Conservation (phyloP, 2,329 filamentous ascomycete genomes). For the Xylariaceae sp. region DNA sequence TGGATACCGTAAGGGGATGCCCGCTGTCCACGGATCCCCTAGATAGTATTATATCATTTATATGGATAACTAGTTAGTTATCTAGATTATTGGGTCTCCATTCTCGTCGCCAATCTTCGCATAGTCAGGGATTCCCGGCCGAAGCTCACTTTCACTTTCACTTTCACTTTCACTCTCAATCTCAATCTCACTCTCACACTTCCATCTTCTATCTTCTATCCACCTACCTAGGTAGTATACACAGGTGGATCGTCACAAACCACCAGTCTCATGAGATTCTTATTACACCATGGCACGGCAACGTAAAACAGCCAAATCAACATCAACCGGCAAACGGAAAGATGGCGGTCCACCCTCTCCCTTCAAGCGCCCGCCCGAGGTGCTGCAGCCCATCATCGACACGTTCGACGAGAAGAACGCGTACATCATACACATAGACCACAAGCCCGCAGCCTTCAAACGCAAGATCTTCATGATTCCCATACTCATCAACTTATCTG, state of each 20-base stretch:
- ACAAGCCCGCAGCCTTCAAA: conserved; percentile 64
- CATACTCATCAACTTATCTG: conserved; percentile 65
- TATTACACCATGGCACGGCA: conserved; percentile 25
- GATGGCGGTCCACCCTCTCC: conserved; percentile 49
- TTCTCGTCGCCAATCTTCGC: no score
- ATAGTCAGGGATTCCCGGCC: no score
- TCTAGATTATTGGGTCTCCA: no score
- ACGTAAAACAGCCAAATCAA: conserved; percentile 23
- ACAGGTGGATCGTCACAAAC: not conserved
- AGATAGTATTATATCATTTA: no score
- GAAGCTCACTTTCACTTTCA: no score
- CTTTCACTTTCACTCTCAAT: no score
- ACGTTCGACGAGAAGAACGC: conserved; percentile 63
- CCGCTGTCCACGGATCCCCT: no score
- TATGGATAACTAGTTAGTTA: no score
- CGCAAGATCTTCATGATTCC: conserved; percentile 78
- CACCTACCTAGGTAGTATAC: not conserved
- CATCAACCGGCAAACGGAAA: conserved; percentile 23
- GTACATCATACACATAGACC: conserved; percentile 82
- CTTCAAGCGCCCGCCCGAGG: conserved; percentile 60
- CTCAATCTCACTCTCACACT: no score
- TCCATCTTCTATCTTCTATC: not conserved
- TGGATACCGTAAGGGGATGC: no score
- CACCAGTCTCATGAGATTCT: not conserved
- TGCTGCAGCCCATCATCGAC: conserved; percentile 60